Percentiles rank a stretch among this genome's conserved stretches.
These are phyloP conservation scores for Mesotaenium endlicherianum DNA, from an alignment of 139 green algal genomes.

Conservation along the genomic window DNA sequence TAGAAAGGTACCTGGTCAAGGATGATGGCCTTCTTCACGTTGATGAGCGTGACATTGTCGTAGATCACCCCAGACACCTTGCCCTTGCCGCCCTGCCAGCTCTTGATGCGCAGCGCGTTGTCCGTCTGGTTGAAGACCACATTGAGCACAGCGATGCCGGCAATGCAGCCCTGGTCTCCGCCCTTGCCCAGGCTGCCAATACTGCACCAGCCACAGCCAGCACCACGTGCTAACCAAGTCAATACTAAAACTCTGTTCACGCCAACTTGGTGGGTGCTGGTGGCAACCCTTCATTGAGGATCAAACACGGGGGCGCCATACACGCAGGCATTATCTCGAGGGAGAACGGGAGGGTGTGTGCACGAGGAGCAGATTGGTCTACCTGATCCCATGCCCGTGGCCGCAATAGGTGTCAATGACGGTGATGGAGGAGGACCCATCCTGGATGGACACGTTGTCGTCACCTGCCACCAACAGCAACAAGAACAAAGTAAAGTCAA, in stretches of 20 bases:
- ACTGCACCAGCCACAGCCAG: too few relatives aligned
- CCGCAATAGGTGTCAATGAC: not conserved
- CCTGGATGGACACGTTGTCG: not conserved
- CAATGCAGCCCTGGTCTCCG: not conserved
- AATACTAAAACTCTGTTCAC: too few relatives aligned
- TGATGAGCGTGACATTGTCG: not conserved
- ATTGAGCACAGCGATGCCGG: not conserved
- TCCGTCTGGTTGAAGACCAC: not conserved
- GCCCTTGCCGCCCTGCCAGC: constrained; percentile 3
- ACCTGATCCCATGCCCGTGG: not conserved
- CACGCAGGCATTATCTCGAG: too few relatives aligned
- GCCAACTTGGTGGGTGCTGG: too few relatives aligned
- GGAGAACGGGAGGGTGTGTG: not conserved
- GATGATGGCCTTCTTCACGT: not conserved
- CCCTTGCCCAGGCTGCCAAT: not conserved
- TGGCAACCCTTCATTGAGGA: too few relatives aligned
- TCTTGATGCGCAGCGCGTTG: not conserved
- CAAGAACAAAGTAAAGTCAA: too few relatives aligned
- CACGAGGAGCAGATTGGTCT: not conserved
- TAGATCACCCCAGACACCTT: not conserved
- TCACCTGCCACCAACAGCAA: too few relatives aligned
- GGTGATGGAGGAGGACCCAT: not conserved
- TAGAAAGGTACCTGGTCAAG: too few relatives aligned
- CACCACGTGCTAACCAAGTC: too few relatives aligned
- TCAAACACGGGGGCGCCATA: too few relatives aligned